A percentile compares a stretch with the other conserved stretches of the same genome.
phyloP scores from a whole-genome alignment of 2,329 filamentous ascomycete genomes.

The Pestalotiopsis sp. region DNA sequence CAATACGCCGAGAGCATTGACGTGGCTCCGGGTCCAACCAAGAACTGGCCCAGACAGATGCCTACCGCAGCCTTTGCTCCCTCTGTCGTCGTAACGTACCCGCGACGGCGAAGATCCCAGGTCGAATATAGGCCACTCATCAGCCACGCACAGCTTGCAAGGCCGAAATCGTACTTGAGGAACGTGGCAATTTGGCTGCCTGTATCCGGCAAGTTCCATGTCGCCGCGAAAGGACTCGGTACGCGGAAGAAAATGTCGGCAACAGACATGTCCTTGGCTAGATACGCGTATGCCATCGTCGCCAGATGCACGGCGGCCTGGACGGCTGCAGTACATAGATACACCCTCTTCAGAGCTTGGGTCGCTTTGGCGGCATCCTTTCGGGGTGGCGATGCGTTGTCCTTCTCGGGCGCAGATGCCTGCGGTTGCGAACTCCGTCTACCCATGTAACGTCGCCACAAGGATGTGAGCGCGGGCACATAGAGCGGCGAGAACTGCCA shows the following conservation, averaged over 20 bases:
- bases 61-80: constrained; percentile 8
- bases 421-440: neutral
- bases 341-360: constrained; percentile 15
- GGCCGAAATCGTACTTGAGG: constrained; percentile 1
- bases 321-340: constrained; percentile 11
- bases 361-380: constrained; percentile 9
- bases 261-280: constrained; percentile 6
- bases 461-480: constrained; percentile 5
- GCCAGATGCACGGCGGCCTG: constrained; percentile 17
- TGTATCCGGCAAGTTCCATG: neutral
- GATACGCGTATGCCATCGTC: constrained; percentile 11
- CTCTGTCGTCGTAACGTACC: constrained; percentile 22
- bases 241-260: constrained; percentile 3
- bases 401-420: neutral
- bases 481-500: constrained; percentile 13
- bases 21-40: constrained; percentile 26
- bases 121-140: constrained; percentile 21
- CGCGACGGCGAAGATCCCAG: constrained; percentile 26
- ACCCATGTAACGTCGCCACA: neutral
- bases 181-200: constrained; percentile 1
- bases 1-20: constrained; percentile 27
- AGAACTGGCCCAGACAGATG: constrained; percentile 15
- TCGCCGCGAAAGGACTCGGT: neutral
- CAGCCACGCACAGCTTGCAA: neutral
- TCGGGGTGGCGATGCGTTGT: neutral